Base-by-base conservation (phyloP, 192 early-diverging fungal species). In the Geranomyces michiganensis region DNA sequence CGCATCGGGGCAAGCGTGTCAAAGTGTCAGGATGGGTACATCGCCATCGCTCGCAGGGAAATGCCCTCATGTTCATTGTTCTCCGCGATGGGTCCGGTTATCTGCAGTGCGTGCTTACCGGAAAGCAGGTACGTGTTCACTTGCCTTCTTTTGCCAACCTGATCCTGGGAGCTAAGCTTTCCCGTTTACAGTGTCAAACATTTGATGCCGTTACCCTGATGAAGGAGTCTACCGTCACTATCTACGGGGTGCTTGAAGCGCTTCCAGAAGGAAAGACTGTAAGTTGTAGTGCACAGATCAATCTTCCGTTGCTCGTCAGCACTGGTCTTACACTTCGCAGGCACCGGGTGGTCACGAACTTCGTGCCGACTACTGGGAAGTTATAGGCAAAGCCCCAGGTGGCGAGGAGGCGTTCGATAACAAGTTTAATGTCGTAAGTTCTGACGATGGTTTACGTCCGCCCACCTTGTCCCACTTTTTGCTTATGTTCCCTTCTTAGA, bases 281-380 rank as follows among this genome's bases (percentile, higher is more conserved):
- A 86, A 62, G 76, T 72, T 41, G 24, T 10, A 12, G 7, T 43
- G 17, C 26, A 19, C 47, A 15, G 19, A 30, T 24, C 29, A 12
- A 3, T 30, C 27, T 31, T 27, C 43, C 21, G 13, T 68, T 8
- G 15, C 0, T 33, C 13, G 0, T 10, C 5, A 14, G 26, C 24
- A 22, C 51, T 75, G 24, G 49, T 26, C 0, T n/a, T 10, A n/a
- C n/a, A 0, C 24, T 88, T 10, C 19, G 24, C n/a, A 68, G 91
- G 95, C 98, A n/a, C 95, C 96, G 19, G 96, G 92, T 74, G 90
- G 93, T 74, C 95, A 97, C 68, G 98, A 99, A 80, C 87, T 99
- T 70, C 76, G 87, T 64, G 95, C 88, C 14, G 98, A 99, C 77
- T 97, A 93, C 84, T 98, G 94, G 93, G 92, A 95, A 70, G 72